Conservation (phyloP, 257 asterid species). For the Lycium ferocissimum region DNA sequence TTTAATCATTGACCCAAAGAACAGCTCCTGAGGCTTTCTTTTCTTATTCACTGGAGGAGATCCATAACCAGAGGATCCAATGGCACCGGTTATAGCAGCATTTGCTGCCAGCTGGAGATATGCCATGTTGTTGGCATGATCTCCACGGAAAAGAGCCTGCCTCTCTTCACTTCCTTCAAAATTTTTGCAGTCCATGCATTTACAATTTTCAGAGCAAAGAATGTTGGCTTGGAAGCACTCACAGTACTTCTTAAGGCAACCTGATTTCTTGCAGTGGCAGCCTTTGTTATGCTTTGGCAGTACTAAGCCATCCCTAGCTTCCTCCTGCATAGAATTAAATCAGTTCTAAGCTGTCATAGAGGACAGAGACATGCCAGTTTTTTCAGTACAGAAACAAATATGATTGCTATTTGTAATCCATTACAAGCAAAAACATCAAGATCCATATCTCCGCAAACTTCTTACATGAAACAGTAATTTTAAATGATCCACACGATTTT, state of each 20-base stretch:
- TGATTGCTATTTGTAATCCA: slow-evolving; percentile 4
- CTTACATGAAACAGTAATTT: neutral
- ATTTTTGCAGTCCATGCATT: slow-evolving; percentile 45
- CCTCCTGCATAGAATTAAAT: slow-evolving; percentile 35
- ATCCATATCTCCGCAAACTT: neutral
- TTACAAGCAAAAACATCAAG: slow-evolving; percentile 12
- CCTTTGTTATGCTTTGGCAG: slow-evolving; percentile 40
- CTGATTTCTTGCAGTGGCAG: slow-evolving; percentile 49
- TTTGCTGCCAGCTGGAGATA: slow-evolving; percentile 40
- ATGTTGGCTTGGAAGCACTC: slow-evolving; percentile 48
- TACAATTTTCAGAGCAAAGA: slow-evolving; percentile 45
- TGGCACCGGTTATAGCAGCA: slow-evolving; percentile 42
- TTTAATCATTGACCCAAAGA: slow-evolving; percentile 29
- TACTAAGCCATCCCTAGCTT: slow-evolving; percentile 37
- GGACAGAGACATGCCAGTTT: neutral
- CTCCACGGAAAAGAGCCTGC: slow-evolving; percentile 38
- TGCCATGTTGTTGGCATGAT: slow-evolving; percentile 33
- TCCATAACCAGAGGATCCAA: slow-evolving; percentile 43
- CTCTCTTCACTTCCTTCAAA: slow-evolving; percentile 35
- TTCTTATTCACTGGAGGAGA: slow-evolving; percentile 41
- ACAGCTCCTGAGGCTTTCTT: slow-evolving; percentile 37
- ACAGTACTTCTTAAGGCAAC: slow-evolving; percentile 47
- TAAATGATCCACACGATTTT: neutral
- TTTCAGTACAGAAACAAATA: neutral
- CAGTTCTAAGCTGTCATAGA: neutral